Evolutionary conservation across 116 monocot species (phyloP).

Genomic region (Trichopus zeylanicus): DNA sequence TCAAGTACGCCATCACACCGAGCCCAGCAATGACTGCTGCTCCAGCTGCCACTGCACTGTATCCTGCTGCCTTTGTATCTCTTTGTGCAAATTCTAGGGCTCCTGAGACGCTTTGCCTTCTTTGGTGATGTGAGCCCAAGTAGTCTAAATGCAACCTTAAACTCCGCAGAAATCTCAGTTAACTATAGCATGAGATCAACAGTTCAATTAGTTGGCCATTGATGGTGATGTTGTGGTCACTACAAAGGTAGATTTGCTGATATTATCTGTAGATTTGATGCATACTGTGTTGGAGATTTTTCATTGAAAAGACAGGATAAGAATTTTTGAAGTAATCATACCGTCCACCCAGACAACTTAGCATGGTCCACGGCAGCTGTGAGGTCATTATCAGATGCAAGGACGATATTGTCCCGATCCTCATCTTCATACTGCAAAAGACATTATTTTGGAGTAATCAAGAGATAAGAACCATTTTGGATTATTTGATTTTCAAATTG

Average conservation of each 20-base stretch:
- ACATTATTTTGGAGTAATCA: constrained; percentile 1
- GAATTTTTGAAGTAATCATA: constrained; percentile 6
- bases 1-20: no score
- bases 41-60: constrained; percentile 74
- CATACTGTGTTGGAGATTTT: no score
- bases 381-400: constrained; percentile 86
- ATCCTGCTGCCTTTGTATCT: constrained; percentile 85
- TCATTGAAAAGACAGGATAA: no score
- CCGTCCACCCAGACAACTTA: constrained; percentile 84
- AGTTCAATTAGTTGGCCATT: not conserved
- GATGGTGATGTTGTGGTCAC: no score
- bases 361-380: constrained; percentile 83
- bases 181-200: not conserved
- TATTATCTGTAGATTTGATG: no score
- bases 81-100: constrained; percentile 30
- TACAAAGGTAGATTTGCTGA: no score
- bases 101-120: constrained; percentile 13
- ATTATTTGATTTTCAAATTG: not conserved
- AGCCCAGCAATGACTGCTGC: constrained; percentile 85
- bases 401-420: constrained; percentile 81
- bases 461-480: not conserved
- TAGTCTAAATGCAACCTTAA: constrained; percentile 72
- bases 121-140: constrained; percentile 18
- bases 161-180: constrained; percentile 27
- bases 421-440: constrained; percentile 79